Percentiles rank a stretch among this genome's conserved stretches.
Evolutionary conservation across 169 alveolate genomes (phyloP).

Genomic region (Babesia ovata): DNA sequence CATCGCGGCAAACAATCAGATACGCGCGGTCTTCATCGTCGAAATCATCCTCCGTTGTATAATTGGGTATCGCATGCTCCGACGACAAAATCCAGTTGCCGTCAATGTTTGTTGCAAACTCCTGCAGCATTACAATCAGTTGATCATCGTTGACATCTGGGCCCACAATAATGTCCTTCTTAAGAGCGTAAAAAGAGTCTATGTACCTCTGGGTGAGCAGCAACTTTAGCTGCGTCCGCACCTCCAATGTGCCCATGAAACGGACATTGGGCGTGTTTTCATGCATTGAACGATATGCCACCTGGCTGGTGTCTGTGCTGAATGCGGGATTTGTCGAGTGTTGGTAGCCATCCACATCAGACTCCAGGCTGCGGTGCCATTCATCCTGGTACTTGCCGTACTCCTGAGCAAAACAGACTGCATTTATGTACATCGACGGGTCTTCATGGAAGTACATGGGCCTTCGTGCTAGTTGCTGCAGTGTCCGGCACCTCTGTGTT

Average conservation of each 20-base stretch:
- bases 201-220: slow-evolving; percentile 50
- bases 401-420: slow-evolving; percentile 43
- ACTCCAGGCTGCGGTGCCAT: slow-evolving; percentile 45
- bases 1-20: slow-evolving; percentile 48
- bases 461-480: slow-evolving; percentile 1
- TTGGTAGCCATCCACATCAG: slow-evolving; percentile 41
- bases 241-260: slow-evolving; percentile 58
- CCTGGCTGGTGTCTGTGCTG: background rate
- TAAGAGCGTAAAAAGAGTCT: slow-evolving; percentile 63
- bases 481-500: slow-evolving; percentile 33
- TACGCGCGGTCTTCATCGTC: slow-evolving; percentile 53
- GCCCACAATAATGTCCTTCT: slow-evolving; percentile 30
- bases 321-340: slow-evolving; percentile 28
- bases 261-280: slow-evolving; percentile 44
- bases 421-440: slow-evolving; percentile 21
- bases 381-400: slow-evolving; percentile 33
- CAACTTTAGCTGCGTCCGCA: slow-evolving; percentile 57
- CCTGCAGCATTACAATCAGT: slow-evolving; percentile 38
- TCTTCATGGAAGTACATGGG: slow-evolving; percentile 18
- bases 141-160: slow-evolving; percentile 19
- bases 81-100: slow-evolving; percentile 68
- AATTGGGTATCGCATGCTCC: slow-evolving; percentile 60
- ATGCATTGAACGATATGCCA: slow-evolving; percentile 26
- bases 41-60: slow-evolving; percentile 62
- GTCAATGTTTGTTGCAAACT: slow-evolving; percentile 48